Evolutionary conservation across 768 basidiomycete genomes (phyloP).

Genomic region (Scleroderma citrinum): DNA sequence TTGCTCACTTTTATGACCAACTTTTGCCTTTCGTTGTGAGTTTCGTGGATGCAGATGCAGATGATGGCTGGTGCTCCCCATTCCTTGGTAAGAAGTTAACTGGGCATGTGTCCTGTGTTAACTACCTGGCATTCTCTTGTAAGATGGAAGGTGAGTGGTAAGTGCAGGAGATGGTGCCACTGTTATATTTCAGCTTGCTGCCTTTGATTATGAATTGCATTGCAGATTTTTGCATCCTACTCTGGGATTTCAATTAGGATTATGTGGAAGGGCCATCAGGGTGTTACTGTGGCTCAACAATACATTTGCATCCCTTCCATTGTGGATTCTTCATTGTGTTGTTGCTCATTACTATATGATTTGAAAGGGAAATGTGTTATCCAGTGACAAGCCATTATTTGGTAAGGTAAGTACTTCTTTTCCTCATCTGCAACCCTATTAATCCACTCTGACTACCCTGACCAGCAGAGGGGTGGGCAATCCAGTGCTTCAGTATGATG

Average conservation of each 20-base stretch:
- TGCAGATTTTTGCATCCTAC: constrained; percentile 46
- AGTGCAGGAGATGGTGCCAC: constrained; percentile 62
- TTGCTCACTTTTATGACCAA: too few relatives aligned
- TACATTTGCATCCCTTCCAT: constrained; percentile 9
- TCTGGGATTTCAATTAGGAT: constrained; percentile 68
- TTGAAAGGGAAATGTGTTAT: constrained; percentile 68
- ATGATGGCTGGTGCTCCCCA: constrained; percentile 2
- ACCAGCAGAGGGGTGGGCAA: constrained; percentile 52
- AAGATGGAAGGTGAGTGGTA: constrained; percentile 55
- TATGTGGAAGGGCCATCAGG: constrained; percentile 39
- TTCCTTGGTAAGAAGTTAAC: constrained; percentile 24
- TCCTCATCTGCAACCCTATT: neutral
- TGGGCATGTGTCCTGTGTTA: constrained; percentile 59
- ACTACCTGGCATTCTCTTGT: constrained; percentile 57
- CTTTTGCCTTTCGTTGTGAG: too few relatives aligned
- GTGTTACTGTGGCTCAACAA: constrained; percentile 41
- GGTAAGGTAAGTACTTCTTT: constrained; percentile 47
- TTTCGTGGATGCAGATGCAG: too few relatives aligned
- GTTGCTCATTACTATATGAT: constrained; percentile 1
- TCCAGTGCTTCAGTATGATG: constrained; percentile 48
- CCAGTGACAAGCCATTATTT: constrained; percentile 58
- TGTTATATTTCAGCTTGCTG: constrained; percentile 1
- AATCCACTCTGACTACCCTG: neutral
- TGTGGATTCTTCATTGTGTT: too few relatives aligned
- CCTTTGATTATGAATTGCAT: constrained; percentile 9